These are phyloP conservation scores for Cyclotella choctawhatcheeana DNA, from an alignment of 108 stramenopile species.

Conservation along the genomic window DNA sequence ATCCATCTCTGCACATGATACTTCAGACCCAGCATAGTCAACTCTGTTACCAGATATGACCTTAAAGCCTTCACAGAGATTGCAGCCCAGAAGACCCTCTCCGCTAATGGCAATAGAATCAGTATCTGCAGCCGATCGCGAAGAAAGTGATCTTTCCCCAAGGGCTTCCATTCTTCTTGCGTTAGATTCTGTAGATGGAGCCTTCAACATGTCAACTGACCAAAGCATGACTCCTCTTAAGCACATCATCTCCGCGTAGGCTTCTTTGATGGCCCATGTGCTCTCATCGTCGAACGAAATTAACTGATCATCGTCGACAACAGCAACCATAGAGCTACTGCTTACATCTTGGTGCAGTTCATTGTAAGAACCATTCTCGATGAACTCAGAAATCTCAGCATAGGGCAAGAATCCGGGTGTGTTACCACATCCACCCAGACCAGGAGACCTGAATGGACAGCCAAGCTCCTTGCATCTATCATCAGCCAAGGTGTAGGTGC, in stretches of 20 bases:
- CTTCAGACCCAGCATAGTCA: constrained; percentile 28
- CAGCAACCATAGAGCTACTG: constrained; percentile 49
- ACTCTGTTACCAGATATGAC: constrained; percentile 17
- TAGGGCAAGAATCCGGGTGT: constrained; percentile 54
- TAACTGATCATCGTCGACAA: constrained; percentile 48
- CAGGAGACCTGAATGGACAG: constrained; percentile 56
- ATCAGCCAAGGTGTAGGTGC: constrained; percentile 53
- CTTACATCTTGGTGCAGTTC: constrained; percentile 46
- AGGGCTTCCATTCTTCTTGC: neutral
- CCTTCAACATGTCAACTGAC: constrained; percentile 58
- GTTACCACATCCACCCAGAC: constrained; percentile 53
- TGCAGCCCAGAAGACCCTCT: constrained; percentile 23
- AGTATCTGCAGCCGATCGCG: neutral
- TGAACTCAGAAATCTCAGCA: constrained; percentile 47
- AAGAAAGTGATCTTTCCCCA: constrained; percentile 8
- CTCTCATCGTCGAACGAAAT: constrained; percentile 51
- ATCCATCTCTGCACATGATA: constrained; percentile 36
- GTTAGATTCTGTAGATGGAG: constrained; percentile 17
- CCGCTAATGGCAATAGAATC: constrained; percentile 18
- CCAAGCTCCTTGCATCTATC: constrained; percentile 49
- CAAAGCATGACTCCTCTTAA: constrained; percentile 56
- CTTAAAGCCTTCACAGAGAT: constrained; percentile 28
- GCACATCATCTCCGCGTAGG: constrained; percentile 58
- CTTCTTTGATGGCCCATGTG: constrained; percentile 56
- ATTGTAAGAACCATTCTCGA: constrained; percentile 44